Base-by-base conservation (phyloP, 305 asterid species). In the Stenogyne calaminthoides region DNA sequence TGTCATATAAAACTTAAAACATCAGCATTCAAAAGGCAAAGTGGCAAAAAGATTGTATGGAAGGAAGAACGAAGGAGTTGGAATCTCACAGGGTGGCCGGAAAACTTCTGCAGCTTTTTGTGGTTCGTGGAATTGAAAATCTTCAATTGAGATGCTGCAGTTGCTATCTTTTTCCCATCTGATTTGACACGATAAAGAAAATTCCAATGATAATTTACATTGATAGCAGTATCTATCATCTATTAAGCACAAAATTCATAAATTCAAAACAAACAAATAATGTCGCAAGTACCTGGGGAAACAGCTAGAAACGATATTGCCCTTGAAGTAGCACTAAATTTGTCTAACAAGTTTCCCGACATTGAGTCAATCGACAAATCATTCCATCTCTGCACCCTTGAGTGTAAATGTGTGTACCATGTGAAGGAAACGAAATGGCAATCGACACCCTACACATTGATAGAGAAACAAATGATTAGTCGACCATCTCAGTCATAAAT, bases 351-450 rank as follows among this genome's bases (percentile, higher is more conserved):
- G 80, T 88, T 89, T 55, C 99, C 99, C 0, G 96, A 76, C 83
- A 84, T 67, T 63, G 96, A 80, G 69, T 92, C 96, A 20, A 95
- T 84, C 84, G 78, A 77, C 96, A 89, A 79, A 90, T 88, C 90
- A 89, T 85, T 59, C 99, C 99, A 89, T 95, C 98, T n/a, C n/a
- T 34, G 81, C 89, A 68, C 99, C 99, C 62, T 89, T 84, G n/a
- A 60, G 96, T 82, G 80, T 81, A 95, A 80, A 95, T 83, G 84
- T 74, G 84, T 44, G 91, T 85, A 32, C 91, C 91, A 36, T 78
- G 73, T 20, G 56, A 19, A 46, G 95, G 89, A 78, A 84, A 88
- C n/a, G 99, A 89, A 78, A 95, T 72, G 40, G 91, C 94, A 79
- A 36, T 83, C n/a, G 7, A 89, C 99, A 70, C 98, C 98, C 99